Evolutionary conservation across 345 rosid genomes (phyloP).

Genomic region (Passiflora organensis): DNA sequence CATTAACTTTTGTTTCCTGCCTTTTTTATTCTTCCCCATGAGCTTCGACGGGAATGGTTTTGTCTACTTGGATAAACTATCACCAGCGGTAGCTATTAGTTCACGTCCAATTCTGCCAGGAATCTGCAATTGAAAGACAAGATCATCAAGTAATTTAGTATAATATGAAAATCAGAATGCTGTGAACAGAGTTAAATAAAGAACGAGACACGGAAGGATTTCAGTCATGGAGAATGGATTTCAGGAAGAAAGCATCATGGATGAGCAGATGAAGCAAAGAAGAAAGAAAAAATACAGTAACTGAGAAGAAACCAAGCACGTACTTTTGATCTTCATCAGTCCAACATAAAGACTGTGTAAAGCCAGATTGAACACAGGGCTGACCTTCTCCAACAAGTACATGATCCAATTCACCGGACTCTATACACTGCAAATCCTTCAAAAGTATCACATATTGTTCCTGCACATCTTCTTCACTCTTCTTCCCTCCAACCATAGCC

Average conservation of each 20-base stretch:
- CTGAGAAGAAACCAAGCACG: not conserved
- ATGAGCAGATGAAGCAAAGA: not conserved
- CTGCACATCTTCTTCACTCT: slow-evolving; percentile 53
- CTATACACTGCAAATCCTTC: slow-evolving; percentile 59
- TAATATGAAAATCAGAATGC: too few relatives aligned
- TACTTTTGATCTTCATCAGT: slow-evolving; percentile 57
- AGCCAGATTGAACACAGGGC: slow-evolving; percentile 36
- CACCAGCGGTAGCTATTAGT: too few relatives aligned
- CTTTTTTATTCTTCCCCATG: slow-evolving; percentile 13
- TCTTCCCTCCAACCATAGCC: slow-evolving; percentile 55
- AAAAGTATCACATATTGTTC: slow-evolving; percentile 54
- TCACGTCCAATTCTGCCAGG: too few relatives aligned
- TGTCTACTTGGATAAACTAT: too few relatives aligned
- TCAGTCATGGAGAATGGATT: too few relatives aligned
- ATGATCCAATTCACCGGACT: slow-evolving; percentile 54
- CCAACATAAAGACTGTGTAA: slow-evolving; percentile 35
- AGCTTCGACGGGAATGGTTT: too few relatives aligned
- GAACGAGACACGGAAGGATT: too few relatives aligned
- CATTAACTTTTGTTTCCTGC: too few relatives aligned
- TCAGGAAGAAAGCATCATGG: too few relatives aligned
- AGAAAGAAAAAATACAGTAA: not conserved
- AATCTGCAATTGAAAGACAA: too few relatives aligned
- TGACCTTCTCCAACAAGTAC: slow-evolving; percentile 28
- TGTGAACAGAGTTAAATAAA: too few relatives aligned
- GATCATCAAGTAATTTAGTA: too few relatives aligned